phyloP scores from a whole-genome alignment of 225 moss, liverwort and hornwort species.

The Antitrichia curtipendula region DNA sequence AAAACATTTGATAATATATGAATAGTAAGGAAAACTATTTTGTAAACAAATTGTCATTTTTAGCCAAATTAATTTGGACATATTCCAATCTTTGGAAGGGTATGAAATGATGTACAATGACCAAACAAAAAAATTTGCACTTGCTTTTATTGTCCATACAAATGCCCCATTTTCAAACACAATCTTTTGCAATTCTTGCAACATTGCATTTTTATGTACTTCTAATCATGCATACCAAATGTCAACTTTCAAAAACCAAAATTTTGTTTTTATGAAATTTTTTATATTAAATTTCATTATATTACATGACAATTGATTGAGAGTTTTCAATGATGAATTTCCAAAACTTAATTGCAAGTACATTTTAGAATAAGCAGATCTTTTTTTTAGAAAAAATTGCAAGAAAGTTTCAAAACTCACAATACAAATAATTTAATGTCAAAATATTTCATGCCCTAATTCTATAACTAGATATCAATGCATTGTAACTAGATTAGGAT shows the following conservation, averaged over 20 bases:
- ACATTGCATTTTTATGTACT: too few species aligned
- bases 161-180: not conserved
- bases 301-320: not conserved
- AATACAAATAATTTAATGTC: too few species aligned
- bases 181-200: too few species aligned
- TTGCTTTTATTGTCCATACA: not conserved
- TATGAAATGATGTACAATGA: not conserved
- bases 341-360: too few species aligned
- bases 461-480: too few species aligned
- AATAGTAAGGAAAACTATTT: not conserved
- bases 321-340: too few species aligned
- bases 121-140: not conserved
- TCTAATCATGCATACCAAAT: not conserved
- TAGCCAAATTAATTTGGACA: not conserved
- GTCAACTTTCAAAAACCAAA: not conserved
- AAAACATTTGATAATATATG: not conserved
- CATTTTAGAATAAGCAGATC: too few species aligned
- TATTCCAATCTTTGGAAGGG: not conserved
- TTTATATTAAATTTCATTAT: not conserved
- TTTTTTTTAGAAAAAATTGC: too few species aligned
- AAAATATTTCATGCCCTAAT: too few species aligned
- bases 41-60: not conserved
- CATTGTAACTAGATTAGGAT: too few species aligned
- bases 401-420: too few species aligned
- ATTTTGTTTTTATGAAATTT: not conserved